Base-by-base conservation (phyloP, 305 asterid species). In the Fraxinus velutina region DNA sequence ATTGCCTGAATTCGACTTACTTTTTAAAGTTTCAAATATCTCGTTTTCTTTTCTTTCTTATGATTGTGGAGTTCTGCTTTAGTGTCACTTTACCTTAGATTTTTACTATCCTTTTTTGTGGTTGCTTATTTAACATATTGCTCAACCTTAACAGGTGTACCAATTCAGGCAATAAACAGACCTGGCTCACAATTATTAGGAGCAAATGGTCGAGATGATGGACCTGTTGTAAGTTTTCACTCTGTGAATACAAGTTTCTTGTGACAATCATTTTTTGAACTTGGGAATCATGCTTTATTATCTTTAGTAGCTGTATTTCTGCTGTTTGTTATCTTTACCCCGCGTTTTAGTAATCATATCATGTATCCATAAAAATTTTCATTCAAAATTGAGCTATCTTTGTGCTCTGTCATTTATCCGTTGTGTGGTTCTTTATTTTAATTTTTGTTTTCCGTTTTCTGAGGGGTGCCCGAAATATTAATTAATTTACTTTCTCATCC, bases 141-240 rank as follows among this genome's bases (percentile, higher is more conserved):
- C 76, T 79, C 73, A 64, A 77, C 74, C 60, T 79, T 78, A 79
- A 89, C 90, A 96, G 99, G 97, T 89, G 88, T 94, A 84, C 91
- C 98, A 0, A 92, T 93, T 85, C 93, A 97, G 64, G 96, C 93
- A 32, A 93, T 92, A 82, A 93, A 93, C 86, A 90, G 98, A 89
- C 98, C 98, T 72, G 96, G 97, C 50, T 89, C 97, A 10, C 98
- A 94, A 89, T 81, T 93, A 88, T 88, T 94, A 60, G 99, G 98
- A 79, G 92, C 94, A 75, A 92, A 93, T 89, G 98, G 97, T 82
- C 95, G 99, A 84, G 99, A 96, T 93, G 99, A 96, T 90, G 99
- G 99, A 34, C 94, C 92, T 75, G 78, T 91, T 85, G 98, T 94
- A 88, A 92, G 99, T 91, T 85, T 84, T 78, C 76, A 78, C 37